Base-by-base conservation (phyloP, 1,284 basidiomycete species). In the Gymnopus androsaceus region DNA sequence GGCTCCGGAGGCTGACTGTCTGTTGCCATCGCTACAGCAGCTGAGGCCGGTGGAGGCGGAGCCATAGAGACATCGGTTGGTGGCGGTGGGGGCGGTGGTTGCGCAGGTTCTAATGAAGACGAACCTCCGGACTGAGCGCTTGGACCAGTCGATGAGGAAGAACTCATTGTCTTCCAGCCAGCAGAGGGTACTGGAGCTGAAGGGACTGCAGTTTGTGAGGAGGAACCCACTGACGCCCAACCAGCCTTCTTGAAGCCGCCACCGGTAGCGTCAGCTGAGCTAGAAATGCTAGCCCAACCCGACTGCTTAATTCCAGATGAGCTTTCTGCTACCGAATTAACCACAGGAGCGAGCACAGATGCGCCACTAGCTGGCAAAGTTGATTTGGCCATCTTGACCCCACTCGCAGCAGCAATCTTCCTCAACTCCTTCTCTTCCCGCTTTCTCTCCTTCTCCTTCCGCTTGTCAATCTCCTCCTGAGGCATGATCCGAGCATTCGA, bases 391-490 rank as follows among this genome's bases (percentile, higher is more conserved):
- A 90, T 82, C 69, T 81, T 88, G 63, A 92, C 82, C 4, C 90
- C 90, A 37, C 81, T 83, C 0, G 90, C 89, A 56, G 83, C 87
- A 9, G 90, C 89, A 34, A 91, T 82, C 69, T 90, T 91, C 55
- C 87, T 76, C 28, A 92, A 75, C 64, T 92, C 88, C 68, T 87
- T 90, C 67, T 91, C 88, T 69, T 92, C 89, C 34, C 89, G 79
- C 68, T 85, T 89, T 11, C 86, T 78, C 68, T 92, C 90, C 70
- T 91, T 92, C 72, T 92, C 90, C 66, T 88, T 88, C 41, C 88
- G 79, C 66, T 79, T 85, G 60, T 88, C 85, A 30, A 84, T 62
- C 56, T 88, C 88, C 54, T 82, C 85, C 65, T 81, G 75, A 19
- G 80, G 76, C 57, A 78, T 81, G 25, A 82, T 71, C 7, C 84